Evolutionary conservation across 192 early-diverging fungal genomes (phyloP), one percentile per base, ranked within the genome.

Genomic region (Coemansia sp.): DNA sequence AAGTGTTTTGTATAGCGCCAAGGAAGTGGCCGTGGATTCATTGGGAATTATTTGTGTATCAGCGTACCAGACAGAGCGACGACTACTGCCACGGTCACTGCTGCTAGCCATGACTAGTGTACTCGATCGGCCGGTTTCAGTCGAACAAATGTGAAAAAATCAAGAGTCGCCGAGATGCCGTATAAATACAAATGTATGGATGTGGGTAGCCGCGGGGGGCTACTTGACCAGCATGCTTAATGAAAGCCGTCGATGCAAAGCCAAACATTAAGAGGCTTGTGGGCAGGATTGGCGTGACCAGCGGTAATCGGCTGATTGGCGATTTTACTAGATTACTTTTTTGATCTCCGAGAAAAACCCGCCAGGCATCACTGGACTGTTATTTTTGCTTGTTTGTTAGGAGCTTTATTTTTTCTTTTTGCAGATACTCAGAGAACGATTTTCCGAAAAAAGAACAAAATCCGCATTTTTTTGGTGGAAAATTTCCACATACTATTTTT

Each of bases 31-130:
- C 1, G 67, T 59, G 0, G 56, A 35, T 13, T 70, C 68, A 11
- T 70, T 62, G 5, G 59, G 59, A 8, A 64, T 50, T 19, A 69
- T 49, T 13, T 46, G 42, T 18, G 50, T 48, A 29, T 69, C 61
- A 1, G 68, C 53, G 45, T 70, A 64, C 14, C 48, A 49, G 27
- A 35, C 57, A 14, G 34, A 22, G 4, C 3, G 11, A 20, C 1
- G 16, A 18, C 34, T 58, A 24, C 34, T 57, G 9, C 36, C 22
- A 24, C 34, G 34, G 9, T 20, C 22, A 18, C 20, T 58, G 39
- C 55, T 57, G 34, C 9, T 19, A 3, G 29, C 23, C 35, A n/a
- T 57, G 20, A 48, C 46, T 48, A 3, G 3, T 48, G 46, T 48
- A 6, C 8, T 32, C 30, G 3, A 32, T n/a, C n/a, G n/a, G n/a